Percentiles rank a stretch among this genome's conserved stretches.
phyloP scores from a whole-genome alignment of 805 yeast genomes.

The Wickerhamomyces bovis region DNA sequence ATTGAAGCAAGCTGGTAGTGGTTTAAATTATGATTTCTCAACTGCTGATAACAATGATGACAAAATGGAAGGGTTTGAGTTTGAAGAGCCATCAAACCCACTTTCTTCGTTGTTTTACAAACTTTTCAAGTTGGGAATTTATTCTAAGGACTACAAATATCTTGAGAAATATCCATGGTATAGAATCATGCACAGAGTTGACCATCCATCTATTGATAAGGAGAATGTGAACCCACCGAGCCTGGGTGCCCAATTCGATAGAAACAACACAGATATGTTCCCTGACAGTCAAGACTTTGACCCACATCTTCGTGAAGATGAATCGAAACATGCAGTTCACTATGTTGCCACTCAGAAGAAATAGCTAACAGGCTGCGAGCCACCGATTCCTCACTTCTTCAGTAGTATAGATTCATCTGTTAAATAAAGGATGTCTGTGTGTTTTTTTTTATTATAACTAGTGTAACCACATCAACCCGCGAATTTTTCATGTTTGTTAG shows the following conservation, averaged over 20 bases:
- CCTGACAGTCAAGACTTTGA: constrained; percentile 1
- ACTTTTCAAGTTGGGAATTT: constrained; percentile 6
- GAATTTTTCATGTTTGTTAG: too few relatives aligned
- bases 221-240: not conserved
- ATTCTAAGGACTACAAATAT: constrained; percentile 4
- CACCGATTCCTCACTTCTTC: not conserved
- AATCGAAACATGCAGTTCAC: not conserved
- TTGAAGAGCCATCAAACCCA: not conserved
- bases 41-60: not conserved
- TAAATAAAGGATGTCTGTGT: too few relatives aligned
- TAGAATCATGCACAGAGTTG: constrained; percentile 11
- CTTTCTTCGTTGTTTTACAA: not conserved
- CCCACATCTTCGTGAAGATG: not conserved
- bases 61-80: constrained; percentile 1
- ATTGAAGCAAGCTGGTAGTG: constrained; percentile 8
- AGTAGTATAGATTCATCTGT: not conserved
- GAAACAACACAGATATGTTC: constrained; percentile 10
- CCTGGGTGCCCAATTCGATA: constrained; percentile 1
- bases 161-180: constrained; percentile 18
- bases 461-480: too few relatives aligned
- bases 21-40: constrained; percentile 3
- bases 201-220: constrained; percentile 1
- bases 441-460: too few relatives aligned
- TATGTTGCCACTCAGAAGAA: constrained; percentile 1
- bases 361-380: not conserved